Evolutionary conservation across 2,329 filamentous ascomycete species (phyloP).

Genomic region (Leptographium procerum): DNA sequence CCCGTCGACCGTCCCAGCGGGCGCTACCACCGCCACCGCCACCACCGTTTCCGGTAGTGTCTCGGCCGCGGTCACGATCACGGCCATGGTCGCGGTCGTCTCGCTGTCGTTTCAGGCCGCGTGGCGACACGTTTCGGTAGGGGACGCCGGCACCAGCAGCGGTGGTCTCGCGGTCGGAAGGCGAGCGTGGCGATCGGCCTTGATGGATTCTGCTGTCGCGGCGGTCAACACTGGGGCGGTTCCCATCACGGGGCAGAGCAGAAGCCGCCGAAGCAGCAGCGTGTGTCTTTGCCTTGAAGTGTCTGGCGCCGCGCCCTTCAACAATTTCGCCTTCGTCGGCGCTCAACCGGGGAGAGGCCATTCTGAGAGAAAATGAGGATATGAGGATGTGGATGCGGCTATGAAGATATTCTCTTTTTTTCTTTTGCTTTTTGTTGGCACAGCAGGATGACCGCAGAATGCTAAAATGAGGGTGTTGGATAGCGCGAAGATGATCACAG

Average conservation of each 20-base stretch:
- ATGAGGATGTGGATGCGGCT: background rate
- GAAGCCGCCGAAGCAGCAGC: slow-evolving; percentile 6
- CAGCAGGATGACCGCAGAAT: background rate
- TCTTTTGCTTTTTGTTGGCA: too few relatives aligned
- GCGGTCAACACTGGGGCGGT: slow-evolving; percentile 84
- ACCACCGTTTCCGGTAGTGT: slow-evolving; percentile 45
- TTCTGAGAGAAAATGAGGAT: too few relatives aligned
- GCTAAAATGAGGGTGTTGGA: background rate
- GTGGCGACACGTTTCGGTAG: slow-evolving; percentile 47
- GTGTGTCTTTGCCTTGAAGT: slow-evolving; percentile 72
- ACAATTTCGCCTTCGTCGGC: slow-evolving; percentile 83
- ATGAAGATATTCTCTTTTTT: too few relatives aligned
- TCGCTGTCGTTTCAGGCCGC: slow-evolving; percentile 54
- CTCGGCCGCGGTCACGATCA: slow-evolving; percentile 24
- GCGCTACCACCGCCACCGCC: slow-evolving; percentile 31
- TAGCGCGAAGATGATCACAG: background rate
- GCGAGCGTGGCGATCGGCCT: slow-evolving; percentile 46
- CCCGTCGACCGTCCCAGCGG: slow-evolving; percentile 3
- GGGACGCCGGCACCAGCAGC: slow-evolving; percentile 10
- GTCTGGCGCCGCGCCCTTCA: slow-evolving; percentile 50
- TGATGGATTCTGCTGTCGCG: slow-evolving; percentile 71
- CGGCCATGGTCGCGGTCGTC: slow-evolving; percentile 33
- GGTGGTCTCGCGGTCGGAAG: too few relatives aligned
- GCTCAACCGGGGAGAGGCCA: slow-evolving; percentile 35
- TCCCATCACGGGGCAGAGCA: slow-evolving; percentile 37